These are phyloP conservation scores for Hygrophoropsis aurantiaca DNA, from an alignment of 768 basidiomycete genomes.

Conservation along the genomic window DNA sequence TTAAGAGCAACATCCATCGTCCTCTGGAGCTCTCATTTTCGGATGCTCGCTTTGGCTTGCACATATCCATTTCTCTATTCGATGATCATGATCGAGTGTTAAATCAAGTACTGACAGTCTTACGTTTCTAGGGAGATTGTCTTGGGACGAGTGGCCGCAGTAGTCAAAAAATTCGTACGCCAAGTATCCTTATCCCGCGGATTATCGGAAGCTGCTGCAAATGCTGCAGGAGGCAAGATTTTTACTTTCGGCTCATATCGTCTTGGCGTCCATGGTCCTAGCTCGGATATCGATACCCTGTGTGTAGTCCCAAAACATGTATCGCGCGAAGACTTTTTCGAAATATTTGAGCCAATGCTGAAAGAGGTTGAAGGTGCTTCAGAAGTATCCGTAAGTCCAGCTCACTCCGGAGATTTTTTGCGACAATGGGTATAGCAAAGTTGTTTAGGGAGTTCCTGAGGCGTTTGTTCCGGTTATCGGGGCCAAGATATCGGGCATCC, in stretches of 20 bases:
- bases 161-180: constrained; percentile 93
- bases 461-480: constrained; percentile 97
- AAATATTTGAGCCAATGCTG: constrained; percentile 86
- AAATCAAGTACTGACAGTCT: too few relatives aligned
- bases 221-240: constrained; percentile 94
- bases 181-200: constrained; percentile 77
- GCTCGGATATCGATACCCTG: constrained; percentile 96
- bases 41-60: background rate
- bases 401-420: constrained; percentile 1
- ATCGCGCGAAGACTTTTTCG: constrained; percentile 93
- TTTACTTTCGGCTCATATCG: constrained; percentile 99
- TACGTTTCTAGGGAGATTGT: constrained; percentile 75
- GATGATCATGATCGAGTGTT: too few relatives aligned
- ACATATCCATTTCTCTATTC: too few relatives aligned
- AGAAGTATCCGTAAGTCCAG: constrained; percentile 79
- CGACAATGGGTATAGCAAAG: background rate
- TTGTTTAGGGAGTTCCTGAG: constrained; percentile 86
- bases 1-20: too few relatives aligned
- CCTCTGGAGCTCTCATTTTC: background rate
- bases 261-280: constrained; percentile 94
- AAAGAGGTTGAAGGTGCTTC: constrained; percentile 77
- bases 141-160: constrained; percentile 81
- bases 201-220: constrained; percentile 84
- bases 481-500: constrained; percentile 86
- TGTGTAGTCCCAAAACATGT: constrained; percentile 97